These are phyloP conservation scores for Carex arenaria DNA, from an alignment of 202 grass and related monocot species.

Conservation along the genomic window DNA sequence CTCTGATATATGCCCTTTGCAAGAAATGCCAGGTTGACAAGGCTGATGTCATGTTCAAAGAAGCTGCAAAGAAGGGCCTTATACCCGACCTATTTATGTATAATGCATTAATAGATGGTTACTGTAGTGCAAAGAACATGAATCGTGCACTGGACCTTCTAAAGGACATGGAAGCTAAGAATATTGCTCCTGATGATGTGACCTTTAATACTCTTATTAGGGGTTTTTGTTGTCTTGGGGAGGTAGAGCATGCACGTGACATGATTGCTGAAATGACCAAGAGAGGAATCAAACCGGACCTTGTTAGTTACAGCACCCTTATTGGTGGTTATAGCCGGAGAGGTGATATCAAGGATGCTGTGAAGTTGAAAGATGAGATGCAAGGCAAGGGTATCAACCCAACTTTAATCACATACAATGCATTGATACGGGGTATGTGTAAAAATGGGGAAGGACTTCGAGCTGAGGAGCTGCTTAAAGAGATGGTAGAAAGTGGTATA, in stretches of 20 bases:
- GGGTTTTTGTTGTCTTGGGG: constrained; percentile 67
- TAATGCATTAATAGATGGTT: constrained; percentile 79
- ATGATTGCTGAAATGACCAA: constrained; percentile 75
- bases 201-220: constrained; percentile 85
- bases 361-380: constrained; percentile 75
- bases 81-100: constrained; percentile 73
- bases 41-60: constrained; percentile 46
- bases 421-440: constrained; percentile 70
- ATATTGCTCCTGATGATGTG: constrained; percentile 59
- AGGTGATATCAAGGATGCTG: constrained; percentile 79
- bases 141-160: constrained; percentile 50
- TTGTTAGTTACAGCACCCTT: constrained; percentile 82
- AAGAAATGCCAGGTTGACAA: constrained; percentile 46
- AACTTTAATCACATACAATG: constrained; percentile 78
- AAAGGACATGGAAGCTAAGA: constrained; percentile 65
- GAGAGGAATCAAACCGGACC: constrained; percentile 64
- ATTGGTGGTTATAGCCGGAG: constrained; percentile 83
- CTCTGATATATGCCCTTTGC: constrained; percentile 72
- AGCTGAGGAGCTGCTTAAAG: constrained; percentile 72
- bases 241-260: constrained; percentile 48
- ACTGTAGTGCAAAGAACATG: constrained; percentile 47
- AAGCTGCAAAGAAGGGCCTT: constrained; percentile 53
- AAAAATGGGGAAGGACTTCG: constrained; percentile 62
- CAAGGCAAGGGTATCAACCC: constrained; percentile 70
- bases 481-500: constrained; percentile 83